phyloP scores from a whole-genome alignment of 208 protist species.

The Blastocrithidia nonstop region DNA sequence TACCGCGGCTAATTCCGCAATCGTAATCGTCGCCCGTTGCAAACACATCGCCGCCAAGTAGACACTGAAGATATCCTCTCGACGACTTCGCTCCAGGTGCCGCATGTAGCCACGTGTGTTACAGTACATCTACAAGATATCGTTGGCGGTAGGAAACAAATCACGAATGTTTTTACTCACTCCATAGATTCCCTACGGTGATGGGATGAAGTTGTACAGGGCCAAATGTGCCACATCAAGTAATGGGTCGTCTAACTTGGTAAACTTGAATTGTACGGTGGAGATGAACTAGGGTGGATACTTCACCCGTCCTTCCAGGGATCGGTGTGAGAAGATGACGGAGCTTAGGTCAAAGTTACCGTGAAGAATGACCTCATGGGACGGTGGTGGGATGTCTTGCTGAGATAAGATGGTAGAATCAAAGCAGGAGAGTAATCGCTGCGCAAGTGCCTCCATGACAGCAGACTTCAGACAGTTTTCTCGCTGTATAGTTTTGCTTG shows the following conservation, averaged over 20 bases:
- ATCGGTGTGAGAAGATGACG: constrained; percentile 51
- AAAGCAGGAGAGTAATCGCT: constrained; percentile 19
- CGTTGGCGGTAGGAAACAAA: constrained; percentile 32
- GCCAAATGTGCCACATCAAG: constrained; percentile 45
- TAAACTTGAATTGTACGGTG: constrained; percentile 33
- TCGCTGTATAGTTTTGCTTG: constrained; percentile 7
- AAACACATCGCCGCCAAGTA: constrained; percentile 49
- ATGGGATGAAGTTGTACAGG: constrained; percentile 21
- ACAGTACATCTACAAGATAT: constrained; percentile 62
- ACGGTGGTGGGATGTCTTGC: constrained; percentile 28
- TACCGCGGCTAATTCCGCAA: constrained; percentile 15
- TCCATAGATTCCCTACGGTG: constrained; percentile 38
- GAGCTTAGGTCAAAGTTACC: constrained; percentile 39
- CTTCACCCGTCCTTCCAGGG: constrained; percentile 51
- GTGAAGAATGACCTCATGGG: constrained; percentile 34
- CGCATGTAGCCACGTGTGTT: constrained; percentile 43
- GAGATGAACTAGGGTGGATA: constrained; percentile 40
- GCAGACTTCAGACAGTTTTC: constrained; percentile 9
- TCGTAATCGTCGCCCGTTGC: constrained; percentile 14
- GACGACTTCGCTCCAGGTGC: constrained; percentile 19
- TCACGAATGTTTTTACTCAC: constrained; percentile 17
- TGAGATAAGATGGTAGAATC: constrained; percentile 33
- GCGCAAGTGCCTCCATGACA: constrained; percentile 21
- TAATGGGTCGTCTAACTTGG: constrained; percentile 39
- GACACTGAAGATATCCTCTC: constrained; percentile 59